Conservation (phyloP, 176 grass and related monocot species). For the Oryza longistaminata region DNA sequence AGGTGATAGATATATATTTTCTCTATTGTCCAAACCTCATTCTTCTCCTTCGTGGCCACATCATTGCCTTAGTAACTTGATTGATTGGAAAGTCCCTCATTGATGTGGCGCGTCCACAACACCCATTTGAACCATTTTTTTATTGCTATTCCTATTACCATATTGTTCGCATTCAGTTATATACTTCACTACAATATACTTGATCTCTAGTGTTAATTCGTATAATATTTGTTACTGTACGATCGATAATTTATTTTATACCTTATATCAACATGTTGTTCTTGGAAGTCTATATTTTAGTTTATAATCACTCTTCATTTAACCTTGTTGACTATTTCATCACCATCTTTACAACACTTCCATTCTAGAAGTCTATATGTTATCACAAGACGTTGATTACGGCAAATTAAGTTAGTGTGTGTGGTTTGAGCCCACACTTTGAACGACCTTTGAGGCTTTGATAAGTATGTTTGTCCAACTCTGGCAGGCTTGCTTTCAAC, state of each 20-base stretch:
- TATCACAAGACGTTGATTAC: not conserved
- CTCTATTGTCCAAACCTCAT: not conserved
- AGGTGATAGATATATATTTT: not conserved
- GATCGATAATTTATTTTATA: not conserved
- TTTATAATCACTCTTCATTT: not conserved
- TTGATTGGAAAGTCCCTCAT: not conserved
- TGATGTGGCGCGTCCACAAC: no score
- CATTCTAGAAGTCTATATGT: slow-evolving; percentile 11
- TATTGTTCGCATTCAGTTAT: not conserved
- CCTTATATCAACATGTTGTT: not conserved
- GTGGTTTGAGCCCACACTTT: no score
- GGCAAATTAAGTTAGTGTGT: not conserved
- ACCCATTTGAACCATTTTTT: slow-evolving; percentile 16
- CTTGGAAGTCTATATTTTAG: not conserved
- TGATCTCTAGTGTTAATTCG: not conserved
- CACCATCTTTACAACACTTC: not conserved
- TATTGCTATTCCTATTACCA: not conserved
- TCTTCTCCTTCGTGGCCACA: not conserved
- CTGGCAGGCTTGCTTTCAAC: no score
- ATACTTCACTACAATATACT: not conserved
- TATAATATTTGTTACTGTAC: not conserved
- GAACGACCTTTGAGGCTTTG: no score
- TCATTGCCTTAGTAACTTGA: slow-evolving; percentile 4
- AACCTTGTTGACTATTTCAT: not conserved
- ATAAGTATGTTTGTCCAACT: no score